Base-by-base conservation (phyloP, 2,329 filamentous ascomycete species). In the Lachnellula cervina region DNA sequence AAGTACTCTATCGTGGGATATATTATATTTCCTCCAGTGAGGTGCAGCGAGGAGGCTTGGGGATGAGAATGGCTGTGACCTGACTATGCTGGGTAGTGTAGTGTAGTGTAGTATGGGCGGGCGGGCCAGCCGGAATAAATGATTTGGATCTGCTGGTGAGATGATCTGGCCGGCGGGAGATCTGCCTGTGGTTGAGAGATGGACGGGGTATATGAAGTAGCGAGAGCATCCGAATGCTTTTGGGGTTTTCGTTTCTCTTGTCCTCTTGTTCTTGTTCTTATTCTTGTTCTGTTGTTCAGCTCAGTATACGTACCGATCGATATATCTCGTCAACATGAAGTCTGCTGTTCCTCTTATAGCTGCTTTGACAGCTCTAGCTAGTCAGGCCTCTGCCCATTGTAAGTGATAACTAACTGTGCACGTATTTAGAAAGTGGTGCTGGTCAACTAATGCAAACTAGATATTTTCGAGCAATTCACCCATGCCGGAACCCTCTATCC, bases 401-500 rank as follows among this genome's bases (percentile, higher is more conserved):
- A 56, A 47, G 54, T 45, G 5, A 21, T n/a, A 7, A 44, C 1
- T 4, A 17, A 28, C 3, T 21, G 13, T 44, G n/a, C n/a, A n/a
- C n/a, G n/a, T n/a, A n/a, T n/a, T n/a, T n/a, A n/a, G n/a, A n/a
- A n/a, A n/a, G n/a, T n/a, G n/a, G n/a, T n/a, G n/a, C n/a, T n/a
- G n/a, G n/a, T n/a, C n/a, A n/a, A n/a, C n/a, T n/a, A n/a, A n/a
- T n/a, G n/a, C n/a, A n/a, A n/a, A n/a, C n/a, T n/a, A 67, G 64
- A 67, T 38, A 67, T 67, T 21, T 67, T 67, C 45, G 42, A 67
- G 21, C 60, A 55, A 9, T 52, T 67, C 17, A 66, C 60, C 1
- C 48, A 64, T 53, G 59, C 52, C n/a, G 60, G 57, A n/a, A 62
- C 57, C 4, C 38, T 59, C 34, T 64, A 60, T 37, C 51, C 65